phyloP scores from a whole-genome alignment of 495 filamentous ascomycete genomes.

The Talaromyces proteolyticus region DNA sequence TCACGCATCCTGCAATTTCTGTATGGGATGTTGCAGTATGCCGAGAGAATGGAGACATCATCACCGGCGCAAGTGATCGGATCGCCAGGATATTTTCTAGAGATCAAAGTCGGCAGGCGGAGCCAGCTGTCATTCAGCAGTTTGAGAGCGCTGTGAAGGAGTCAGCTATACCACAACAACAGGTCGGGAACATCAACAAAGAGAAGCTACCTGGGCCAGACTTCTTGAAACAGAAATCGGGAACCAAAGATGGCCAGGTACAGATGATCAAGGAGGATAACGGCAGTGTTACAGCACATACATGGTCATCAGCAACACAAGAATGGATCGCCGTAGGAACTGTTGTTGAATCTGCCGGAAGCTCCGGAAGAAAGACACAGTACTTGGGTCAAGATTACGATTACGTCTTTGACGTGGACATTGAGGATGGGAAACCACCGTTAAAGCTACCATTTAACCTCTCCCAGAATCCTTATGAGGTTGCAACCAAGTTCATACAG shows the following conservation, averaged over 20 bases:
- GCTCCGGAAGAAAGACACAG: slow-evolving; percentile 65
- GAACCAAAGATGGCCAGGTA: slow-evolving; percentile 90
- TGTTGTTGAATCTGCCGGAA: slow-evolving; percentile 84
- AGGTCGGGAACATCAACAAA: slow-evolving; percentile 77
- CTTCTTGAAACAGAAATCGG: slow-evolving; percentile 71
- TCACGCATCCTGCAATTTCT: slow-evolving; percentile 94
- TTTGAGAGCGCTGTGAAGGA: slow-evolving; percentile 78
- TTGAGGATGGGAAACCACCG: slow-evolving; percentile 90
- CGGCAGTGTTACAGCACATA: slow-evolving; percentile 73
- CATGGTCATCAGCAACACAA: slow-evolving; percentile 63
- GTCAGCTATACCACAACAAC: slow-evolving; percentile 82
- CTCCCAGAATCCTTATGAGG: slow-evolving; percentile 87
- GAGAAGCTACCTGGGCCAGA: slow-evolving; percentile 82
- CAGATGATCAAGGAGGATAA: slow-evolving; percentile 80
- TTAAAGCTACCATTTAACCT: slow-evolving; percentile 92
- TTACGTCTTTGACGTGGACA: slow-evolving; percentile 97
- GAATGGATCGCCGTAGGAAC: slow-evolving; percentile 87
- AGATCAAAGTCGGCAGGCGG: slow-evolving; percentile 62
- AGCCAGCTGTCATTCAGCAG: slow-evolving; percentile 45
- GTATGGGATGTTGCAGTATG: slow-evolving; percentile 90
- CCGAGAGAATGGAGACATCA: slow-evolving; percentile 79
- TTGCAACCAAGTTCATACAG: slow-evolving; percentile 83
- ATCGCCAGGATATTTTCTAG: slow-evolving; percentile 81
- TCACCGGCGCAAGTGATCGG: slow-evolving; percentile 85
- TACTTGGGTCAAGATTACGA: slow-evolving; percentile 89